Percentiles rank a stretch among this genome's conserved stretches.
phyloP scores from a whole-genome alignment of 1,284 basidiomycete genomes.

The Waitea zeae region DNA sequence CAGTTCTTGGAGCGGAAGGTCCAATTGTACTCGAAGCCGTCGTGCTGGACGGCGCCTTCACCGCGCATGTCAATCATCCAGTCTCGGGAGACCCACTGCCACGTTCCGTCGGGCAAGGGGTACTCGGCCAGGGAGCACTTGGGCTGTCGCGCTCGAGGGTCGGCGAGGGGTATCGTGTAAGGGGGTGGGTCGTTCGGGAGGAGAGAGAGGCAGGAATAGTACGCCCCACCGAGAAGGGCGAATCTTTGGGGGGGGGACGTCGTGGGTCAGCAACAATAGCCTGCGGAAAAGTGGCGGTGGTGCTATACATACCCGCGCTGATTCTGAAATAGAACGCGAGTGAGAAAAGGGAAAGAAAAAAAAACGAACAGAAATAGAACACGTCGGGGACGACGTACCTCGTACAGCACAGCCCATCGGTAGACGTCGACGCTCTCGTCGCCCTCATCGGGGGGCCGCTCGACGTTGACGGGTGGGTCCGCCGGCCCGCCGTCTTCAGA shows the following conservation, averaged over 20 bases:
- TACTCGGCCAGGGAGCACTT: conserved; percentile 42
- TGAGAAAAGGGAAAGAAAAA: too few relatives aligned
- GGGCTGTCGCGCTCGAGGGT: conserved; percentile 19
- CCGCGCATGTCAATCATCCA: conserved; percentile 82
- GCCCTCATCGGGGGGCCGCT: conserved; percentile 3
- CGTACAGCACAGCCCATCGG: conserved; percentile 58
- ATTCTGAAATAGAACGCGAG: too few relatives aligned
- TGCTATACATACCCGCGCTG: conserved; percentile 46
- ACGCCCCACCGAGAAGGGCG: conserved; percentile 53
- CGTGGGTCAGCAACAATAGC: too few relatives aligned
- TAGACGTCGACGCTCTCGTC: conserved; percentile 27
- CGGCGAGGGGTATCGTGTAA: conserved; percentile 42
- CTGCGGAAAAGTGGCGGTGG: neutral
- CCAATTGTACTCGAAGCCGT: conserved; percentile 77
- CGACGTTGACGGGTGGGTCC: conserved; percentile 1
- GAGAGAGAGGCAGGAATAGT: conserved; percentile 53
- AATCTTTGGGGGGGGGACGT: conserved; percentile 21
- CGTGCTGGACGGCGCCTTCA: conserved; percentile 58
- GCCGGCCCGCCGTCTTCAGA: neutral
- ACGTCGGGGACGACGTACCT: too few relatives aligned
- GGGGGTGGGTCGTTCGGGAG: conserved; percentile 60
- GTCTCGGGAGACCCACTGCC: conserved; percentile 59
- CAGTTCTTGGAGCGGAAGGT: conserved; percentile 45
- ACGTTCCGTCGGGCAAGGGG: conserved; percentile 64
- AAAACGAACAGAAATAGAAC: too few relatives aligned